phyloP scores from a whole-genome alignment of 768 basidiomycete genomes.

The Russula sp. region DNA sequence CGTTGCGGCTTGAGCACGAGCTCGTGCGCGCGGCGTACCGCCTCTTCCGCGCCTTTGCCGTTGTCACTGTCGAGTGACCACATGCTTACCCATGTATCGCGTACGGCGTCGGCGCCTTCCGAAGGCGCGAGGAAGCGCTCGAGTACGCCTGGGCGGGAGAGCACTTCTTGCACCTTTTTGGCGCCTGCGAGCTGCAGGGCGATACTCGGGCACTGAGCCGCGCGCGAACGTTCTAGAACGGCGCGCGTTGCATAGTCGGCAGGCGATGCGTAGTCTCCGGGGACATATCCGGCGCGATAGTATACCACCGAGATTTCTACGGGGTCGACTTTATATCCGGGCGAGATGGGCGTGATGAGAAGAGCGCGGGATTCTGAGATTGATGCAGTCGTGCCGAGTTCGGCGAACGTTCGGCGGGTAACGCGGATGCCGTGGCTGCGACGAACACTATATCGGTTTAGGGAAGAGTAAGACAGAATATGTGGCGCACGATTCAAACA shows the following conservation, averaged over 20 bases:
- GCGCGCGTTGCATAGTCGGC: slow-evolving; percentile 69
- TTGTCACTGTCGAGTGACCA: no score
- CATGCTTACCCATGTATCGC: slow-evolving; percentile 84
- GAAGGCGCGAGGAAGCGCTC: slow-evolving; percentile 62
- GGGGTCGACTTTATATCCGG: slow-evolving; percentile 36
- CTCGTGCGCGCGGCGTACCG: slow-evolving; percentile 45
- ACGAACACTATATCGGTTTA: background rate
- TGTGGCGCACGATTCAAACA: slow-evolving; percentile 64
- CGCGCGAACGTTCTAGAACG: slow-evolving; percentile 73
- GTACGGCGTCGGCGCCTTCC: slow-evolving; percentile 50
- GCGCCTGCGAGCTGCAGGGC: slow-evolving; percentile 92
- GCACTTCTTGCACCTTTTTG: slow-evolving; percentile 92
- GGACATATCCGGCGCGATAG: slow-evolving; percentile 87
- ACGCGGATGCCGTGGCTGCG: slow-evolving; percentile 70
- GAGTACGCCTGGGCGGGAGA: slow-evolving; percentile 68
- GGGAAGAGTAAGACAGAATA: background rate
- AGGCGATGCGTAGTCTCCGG: slow-evolving; percentile 69
- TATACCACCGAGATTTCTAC: slow-evolving; percentile 86
- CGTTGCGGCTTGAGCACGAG: slow-evolving; percentile 94
- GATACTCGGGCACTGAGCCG: slow-evolving; percentile 91
- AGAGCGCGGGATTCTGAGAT: slow-evolving; percentile 44
- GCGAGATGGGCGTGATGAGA: slow-evolving; percentile 32
- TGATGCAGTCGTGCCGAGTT: slow-evolving; percentile 56
- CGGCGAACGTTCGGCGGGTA: slow-evolving; percentile 70
- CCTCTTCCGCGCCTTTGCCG: no score